Evolutionary conservation across 1,284 basidiomycete genomes (phyloP), one percentile per base, ranked within the genome.

Genomic region (Ganoderma leucocontextum): DNA sequence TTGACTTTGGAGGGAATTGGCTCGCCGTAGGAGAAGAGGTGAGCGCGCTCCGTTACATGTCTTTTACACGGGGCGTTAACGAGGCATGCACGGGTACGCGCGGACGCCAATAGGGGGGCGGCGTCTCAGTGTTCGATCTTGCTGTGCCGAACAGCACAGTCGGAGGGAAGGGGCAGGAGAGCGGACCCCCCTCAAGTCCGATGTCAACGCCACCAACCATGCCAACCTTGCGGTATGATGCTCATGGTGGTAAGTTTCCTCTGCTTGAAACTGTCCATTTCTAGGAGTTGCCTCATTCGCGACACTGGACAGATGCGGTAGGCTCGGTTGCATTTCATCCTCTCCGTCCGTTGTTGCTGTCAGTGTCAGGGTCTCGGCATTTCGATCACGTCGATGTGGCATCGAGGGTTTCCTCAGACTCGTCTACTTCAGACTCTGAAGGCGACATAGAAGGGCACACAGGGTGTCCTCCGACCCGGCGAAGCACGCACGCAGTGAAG

Each of bases 21-120:
- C 75, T 97, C 33, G 85, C 85, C 36, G 81, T 87, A 0, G 96
- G 95, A 1, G 90, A 91, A 76, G 87, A 92, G 83, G 95, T 93
- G 77, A 68, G 81, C 78, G 22, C 58, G 38, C 68, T 39, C 17
- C 22, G 33, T 42, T 52, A 38, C 58, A 65, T 41, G 33, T 38
- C 60, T 49, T 53, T 63, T 61, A 60, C 68, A 59, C 64, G 62
- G 65, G 52, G 64, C 55, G 22, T n/a, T 49, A 4, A 68, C 52
- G 6, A 61, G 35, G 35, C 41, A 38, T 42, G 39, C 53, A 47
- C 58, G 22, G 22, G n/a, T 62, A 8, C 65, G 67, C 68, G 58
- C 65, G 69, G 44, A 62, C 52, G 62, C 61, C 63, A 61, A 55
- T 63, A 74, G 73, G 68, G 64, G 62, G 73, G 73, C 64, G 66